Evolutionary conservation across 257 asterid species (phyloP).

Genomic region (Scutellaria minor): DNA sequence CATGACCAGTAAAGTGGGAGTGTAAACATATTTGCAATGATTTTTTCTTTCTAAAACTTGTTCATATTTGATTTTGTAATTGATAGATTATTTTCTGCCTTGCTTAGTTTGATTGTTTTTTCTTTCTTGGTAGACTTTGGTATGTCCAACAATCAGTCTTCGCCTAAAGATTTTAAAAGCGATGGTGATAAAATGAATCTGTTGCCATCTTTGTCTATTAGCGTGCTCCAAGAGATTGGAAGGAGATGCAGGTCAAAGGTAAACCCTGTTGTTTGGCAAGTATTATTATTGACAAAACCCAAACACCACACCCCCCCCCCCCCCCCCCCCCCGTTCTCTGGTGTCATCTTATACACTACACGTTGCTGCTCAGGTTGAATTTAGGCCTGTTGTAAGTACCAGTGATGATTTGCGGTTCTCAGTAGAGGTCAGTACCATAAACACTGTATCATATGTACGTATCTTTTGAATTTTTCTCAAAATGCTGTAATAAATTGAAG

Average conservation of each 20-base stretch:
- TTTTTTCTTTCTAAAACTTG: neutral
- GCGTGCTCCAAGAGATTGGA: conserved; percentile 92
- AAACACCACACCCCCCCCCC: too few species aligned
- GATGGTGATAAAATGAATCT: conserved; percentile 62
- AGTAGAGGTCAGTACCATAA: conserved; percentile 69
- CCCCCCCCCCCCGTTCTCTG: neutral
- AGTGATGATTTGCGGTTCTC: conserved; percentile 77
- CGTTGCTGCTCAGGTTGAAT: conserved; percentile 69
- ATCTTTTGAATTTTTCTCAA: conserved; percentile 23
- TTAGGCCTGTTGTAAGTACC: conserved; percentile 72
- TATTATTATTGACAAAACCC: neutral
- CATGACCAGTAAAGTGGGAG: neutral
- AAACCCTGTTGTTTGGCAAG: conserved; percentile 6
- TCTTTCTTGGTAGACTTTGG: conserved; percentile 49
- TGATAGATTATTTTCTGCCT: neutral
- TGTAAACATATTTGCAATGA: neutral
- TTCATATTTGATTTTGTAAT: neutral
- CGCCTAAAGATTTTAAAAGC: conserved; percentile 54
- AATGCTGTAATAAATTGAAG: neutral
- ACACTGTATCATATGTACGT: conserved; percentile 5
- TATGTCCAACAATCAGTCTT: conserved; percentile 45
- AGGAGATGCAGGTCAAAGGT: conserved; percentile 91
- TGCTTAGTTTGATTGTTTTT: conserved; percentile 9
- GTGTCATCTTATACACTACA: conserved; percentile 23
- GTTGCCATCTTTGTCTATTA: conserved; percentile 61